Conservation (phyloP, 225 moss, liverwort and hornwort genomes). For the Pseudisothecium myosuroides region DNA sequence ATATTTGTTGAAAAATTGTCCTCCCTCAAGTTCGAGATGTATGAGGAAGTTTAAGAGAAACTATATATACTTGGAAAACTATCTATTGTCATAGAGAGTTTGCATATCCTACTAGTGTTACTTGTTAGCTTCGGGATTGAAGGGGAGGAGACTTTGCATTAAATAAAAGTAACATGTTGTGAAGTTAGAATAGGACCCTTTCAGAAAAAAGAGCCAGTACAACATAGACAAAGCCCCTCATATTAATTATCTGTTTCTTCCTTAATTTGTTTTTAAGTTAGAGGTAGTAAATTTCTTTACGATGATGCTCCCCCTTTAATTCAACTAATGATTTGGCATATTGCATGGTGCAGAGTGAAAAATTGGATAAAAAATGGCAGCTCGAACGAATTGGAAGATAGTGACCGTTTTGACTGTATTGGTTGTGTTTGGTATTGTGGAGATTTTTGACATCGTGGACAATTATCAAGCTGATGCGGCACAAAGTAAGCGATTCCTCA, state of each 20-base stretch:
- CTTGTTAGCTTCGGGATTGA: background rate
- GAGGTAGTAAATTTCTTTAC: background rate
- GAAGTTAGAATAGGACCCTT: background rate
- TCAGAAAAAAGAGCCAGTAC: background rate
- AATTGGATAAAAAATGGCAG: background rate
- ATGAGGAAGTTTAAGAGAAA: background rate
- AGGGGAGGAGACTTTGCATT: rapidly evolving
- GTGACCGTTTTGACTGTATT: rapidly evolving
- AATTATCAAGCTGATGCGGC: rapidly evolving
- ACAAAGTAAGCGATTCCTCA: background rate
- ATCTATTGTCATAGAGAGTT: background rate
- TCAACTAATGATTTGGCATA: background rate
- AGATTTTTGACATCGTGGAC: rapidly evolving
- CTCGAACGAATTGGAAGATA: rapidly evolving
- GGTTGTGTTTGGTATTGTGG: rapidly evolving
- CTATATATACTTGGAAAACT: background rate
- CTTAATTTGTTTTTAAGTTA: too few relatives aligned
- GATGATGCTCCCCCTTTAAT: rapidly evolving
- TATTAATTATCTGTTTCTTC: too few relatives aligned
- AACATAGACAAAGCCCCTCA: too few relatives aligned
- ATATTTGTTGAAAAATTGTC: too few relatives aligned
- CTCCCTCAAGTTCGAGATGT: too few relatives aligned
- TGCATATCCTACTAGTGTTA: background rate
- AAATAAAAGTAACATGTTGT: background rate
- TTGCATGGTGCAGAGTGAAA: too few relatives aligned